Evolutionary conservation across 2,329 filamentous ascomycete species (phyloP), one percentile per base, ranked within the genome.

Genomic region (Phyllosticta capitalensis): DNA sequence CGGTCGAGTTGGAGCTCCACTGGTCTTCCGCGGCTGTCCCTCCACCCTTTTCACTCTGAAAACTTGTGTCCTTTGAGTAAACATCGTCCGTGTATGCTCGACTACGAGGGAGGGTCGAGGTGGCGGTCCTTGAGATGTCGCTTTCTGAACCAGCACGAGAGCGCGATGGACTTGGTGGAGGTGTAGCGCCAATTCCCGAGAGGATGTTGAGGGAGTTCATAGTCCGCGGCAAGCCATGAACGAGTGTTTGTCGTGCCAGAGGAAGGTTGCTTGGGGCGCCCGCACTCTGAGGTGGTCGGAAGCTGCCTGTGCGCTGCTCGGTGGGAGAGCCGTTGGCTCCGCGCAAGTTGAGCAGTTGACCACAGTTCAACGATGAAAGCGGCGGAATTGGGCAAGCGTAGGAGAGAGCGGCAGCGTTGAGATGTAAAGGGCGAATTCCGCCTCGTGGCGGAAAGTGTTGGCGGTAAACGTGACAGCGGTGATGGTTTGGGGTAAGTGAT

Each of bases 161-260:
- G 64, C 81, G 79, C 61, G 75, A 70, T 61, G 77, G 76, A 58
- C 72, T 74, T 57, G 80, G 72, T 62, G 75, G 75, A 65, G 81
- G 78, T 64, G 81, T 80, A 70, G 78, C 79, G 70, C 83, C 82
- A 70, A 85, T 83, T 72, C 89, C 85, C 70, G 90, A 94, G 74
- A 96, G 84, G 74, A 96, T 90, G 78, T 94, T 95, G 79, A 96
- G 81, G 69, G 92, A 95, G 85, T 96, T 96, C 92, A 96, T 96
- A 60, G 82, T 89, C 79, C 75, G 74, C 71, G 68, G 66, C 65
- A 69, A 71, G 77, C 75, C 78, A 80, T 80, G 71, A 72, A 74
- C 56, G 55, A 61, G 70, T 57, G 55, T 45, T 55, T 63, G 60
- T 59, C 61, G 45, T 53, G 48, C 48, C 14, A 14, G 38, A 45